Percentiles rank a stretch among this genome's conserved stretches.
These are phyloP conservation scores for Fusarium sp. DNA, from an alignment of 2,329 filamentous ascomycete species.

Conservation along the genomic window DNA sequence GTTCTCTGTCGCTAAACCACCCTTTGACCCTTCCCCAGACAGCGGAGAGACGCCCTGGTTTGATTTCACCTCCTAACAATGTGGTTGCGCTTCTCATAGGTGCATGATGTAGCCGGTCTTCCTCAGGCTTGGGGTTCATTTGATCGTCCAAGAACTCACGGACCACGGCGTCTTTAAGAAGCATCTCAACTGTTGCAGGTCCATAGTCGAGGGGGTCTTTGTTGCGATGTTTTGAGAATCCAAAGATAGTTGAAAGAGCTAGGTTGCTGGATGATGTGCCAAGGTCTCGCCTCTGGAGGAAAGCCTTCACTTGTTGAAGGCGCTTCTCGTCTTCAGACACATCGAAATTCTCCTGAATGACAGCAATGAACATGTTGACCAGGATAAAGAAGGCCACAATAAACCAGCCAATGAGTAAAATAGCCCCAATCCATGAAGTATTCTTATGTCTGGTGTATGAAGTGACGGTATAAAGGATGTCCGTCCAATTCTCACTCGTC, in stretches of 20 bases:
- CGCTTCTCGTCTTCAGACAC: constrained; percentile 99
- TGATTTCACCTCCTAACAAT: constrained; percentile 58
- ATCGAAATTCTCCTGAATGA: constrained; percentile 99
- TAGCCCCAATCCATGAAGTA: constrained; percentile 92
- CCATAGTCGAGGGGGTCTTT: constrained; percentile 93
- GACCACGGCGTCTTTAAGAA: constrained; percentile 95
- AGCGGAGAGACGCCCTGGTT: constrained; percentile 70
- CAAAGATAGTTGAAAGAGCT: constrained; percentile 78
- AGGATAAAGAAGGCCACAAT: constrained; percentile 95
- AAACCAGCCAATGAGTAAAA: constrained; percentile 95
- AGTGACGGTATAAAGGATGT: constrained; percentile 85
- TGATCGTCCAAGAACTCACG: constrained; percentile 87
- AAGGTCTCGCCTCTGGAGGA: constrained; percentile 90
- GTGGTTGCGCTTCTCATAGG: constrained; percentile 52
- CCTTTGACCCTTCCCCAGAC: constrained; percentile 71
- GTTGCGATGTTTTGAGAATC: constrained; percentile 69
- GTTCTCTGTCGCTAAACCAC: constrained; percentile 74
- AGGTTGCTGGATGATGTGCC: constrained; percentile 79
- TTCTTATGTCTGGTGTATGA: constrained; percentile 71
- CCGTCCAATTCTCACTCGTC: constrained; percentile 96
- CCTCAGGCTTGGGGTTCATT: constrained; percentile 49
- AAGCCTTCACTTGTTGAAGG: constrained; percentile 94
- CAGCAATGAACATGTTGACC: constrained; percentile 99
- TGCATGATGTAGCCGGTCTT: constrained; percentile 49
- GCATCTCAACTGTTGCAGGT: constrained; percentile 92